Percentiles rank a stretch among this genome's conserved stretches.
Conservation (phyloP, 2,329 filamentous ascomycete genomes). For the Polychaeton citri region DNA sequence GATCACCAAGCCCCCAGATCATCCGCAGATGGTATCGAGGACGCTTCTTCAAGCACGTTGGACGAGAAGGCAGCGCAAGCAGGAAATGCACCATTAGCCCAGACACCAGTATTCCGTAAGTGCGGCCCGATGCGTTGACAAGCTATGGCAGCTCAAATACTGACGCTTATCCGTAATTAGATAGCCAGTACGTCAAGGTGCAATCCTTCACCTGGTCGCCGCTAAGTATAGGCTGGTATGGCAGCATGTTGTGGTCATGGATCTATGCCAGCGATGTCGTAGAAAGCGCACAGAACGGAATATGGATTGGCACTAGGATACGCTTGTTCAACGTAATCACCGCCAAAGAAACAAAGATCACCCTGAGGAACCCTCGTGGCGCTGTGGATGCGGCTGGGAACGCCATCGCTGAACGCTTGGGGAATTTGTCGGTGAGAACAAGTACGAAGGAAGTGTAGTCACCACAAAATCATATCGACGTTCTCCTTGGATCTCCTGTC, state of each 20-base stretch:
- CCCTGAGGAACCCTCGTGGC: constrained; percentile 66
- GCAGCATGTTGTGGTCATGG: constrained; percentile 85
- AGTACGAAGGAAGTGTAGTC: not conserved
- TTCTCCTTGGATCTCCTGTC: too few species aligned
- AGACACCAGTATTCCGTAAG: not conserved
- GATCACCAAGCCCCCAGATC: too few species aligned
- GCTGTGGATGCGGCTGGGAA: constrained; percentile 89
- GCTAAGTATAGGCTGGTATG: constrained; percentile 85
- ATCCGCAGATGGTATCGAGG: too few species aligned
- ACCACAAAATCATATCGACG: too few species aligned
- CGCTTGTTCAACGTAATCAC: constrained; percentile 74
- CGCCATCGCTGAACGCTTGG: constrained; percentile 76
- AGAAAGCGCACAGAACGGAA: constrained; percentile 60
- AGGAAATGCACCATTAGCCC: not conserved
- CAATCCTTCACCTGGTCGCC: constrained; percentile 94
- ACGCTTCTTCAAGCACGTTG: too few species aligned
- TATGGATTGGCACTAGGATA: constrained; percentile 87
- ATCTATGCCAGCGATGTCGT: constrained; percentile 78
- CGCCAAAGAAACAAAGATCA: constrained; percentile 31
- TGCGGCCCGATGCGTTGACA: not conserved
- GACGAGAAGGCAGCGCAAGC: too few species aligned
- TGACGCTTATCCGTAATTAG: not conserved
- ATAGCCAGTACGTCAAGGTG: constrained; percentile 27
- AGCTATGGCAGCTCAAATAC: not conserved
- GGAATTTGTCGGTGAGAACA: constrained; percentile 40